Conservation (phyloP, 192 early-diverging fungal genomes). For the Umbelopsis ramanniana region DNA sequence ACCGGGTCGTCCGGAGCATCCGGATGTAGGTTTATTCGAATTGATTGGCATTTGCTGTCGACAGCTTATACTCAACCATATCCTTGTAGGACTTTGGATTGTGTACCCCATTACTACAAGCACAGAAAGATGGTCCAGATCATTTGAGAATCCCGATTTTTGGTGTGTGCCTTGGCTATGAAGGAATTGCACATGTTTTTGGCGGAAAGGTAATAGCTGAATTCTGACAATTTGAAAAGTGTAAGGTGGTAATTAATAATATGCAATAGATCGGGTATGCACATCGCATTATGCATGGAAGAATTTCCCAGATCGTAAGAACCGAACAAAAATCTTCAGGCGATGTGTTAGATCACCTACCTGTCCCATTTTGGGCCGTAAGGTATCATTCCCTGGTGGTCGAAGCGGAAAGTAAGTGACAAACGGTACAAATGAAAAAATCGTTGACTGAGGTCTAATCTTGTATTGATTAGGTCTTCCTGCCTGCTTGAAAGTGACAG, state of each 20-base stretch:
- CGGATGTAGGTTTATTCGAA: constrained; percentile 39
- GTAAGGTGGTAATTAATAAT: background rate
- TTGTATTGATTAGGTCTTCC: constrained; percentile 56
- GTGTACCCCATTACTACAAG: constrained; percentile 61
- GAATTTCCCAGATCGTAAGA: constrained; percentile 62
- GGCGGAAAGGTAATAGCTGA: constrained; percentile 59
- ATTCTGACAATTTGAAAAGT: background rate
- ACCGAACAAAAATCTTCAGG: constrained; percentile 24
- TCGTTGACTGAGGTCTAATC: background rate
- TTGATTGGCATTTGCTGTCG: background rate
- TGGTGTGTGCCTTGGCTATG: constrained; percentile 94
- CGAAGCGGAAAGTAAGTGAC: constrained; percentile 50
- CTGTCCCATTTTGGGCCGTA: constrained; percentile 73
- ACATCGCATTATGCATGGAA: constrained; percentile 81
- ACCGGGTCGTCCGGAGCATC: constrained; percentile 79
- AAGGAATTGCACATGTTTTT: constrained; percentile 76
- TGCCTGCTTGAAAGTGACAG: constrained; percentile 59
- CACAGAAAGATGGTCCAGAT: constrained; percentile 35
- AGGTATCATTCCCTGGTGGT: constrained; percentile 92
- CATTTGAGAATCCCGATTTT: constrained; percentile 70
- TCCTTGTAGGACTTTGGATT: constrained; percentile 78
- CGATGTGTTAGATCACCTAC: constrained; percentile 63
- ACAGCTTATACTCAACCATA: background rate
- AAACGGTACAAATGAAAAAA: background rate
- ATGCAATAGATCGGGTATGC: constrained; percentile 61